Evolutionary conservation across 495 filamentous ascomycete genomes (phyloP), one percentile per base, ranked within the genome.

Genomic region (Platismatia glauca): DNA sequence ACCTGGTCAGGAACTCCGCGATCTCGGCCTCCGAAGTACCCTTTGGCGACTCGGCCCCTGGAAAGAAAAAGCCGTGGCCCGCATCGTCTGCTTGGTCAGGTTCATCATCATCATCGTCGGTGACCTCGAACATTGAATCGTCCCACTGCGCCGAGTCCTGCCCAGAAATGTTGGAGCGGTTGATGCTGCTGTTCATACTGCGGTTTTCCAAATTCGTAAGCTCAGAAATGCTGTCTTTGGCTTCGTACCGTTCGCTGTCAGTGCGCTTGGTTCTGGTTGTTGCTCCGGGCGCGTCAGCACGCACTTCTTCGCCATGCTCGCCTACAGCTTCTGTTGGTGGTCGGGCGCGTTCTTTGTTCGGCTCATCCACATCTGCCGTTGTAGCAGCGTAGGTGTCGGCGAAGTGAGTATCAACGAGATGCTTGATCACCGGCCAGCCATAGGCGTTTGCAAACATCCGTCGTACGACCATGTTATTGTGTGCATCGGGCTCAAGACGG

Each of bases 401-500:
- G 68, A 98, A 98, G 69, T 98, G 94, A 0, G 90, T 90, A 69
- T 97, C 91, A 52, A 92, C 89, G 3, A 97, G 75, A 71, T 98
- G 94, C 70, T 96, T 89, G 55, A 97, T 79, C 7, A 98, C 94
- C 0, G 93, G 92, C 94, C 94, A 98, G 5, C 94, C 94, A 69
- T 96, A 96, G 0, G 94, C 94, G 71, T 98, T 98, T 61, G 91
- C 87, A 67, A 98, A 97, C 84, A 89, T 93, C 37, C 94, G 85
- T 33, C 94, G 87, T 24, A 98, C 94, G 63, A 96, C 87, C 62
- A 98, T 93, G 71, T 98, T 98, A 74, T 98, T 98, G 73, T 98
- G 94, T 4, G 94, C 94, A 78, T 98, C 94, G 1, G 94, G 94
- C 71, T 98, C 94, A 12, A 98, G 80, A 50, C 92, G 84, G 27